phyloP scores from a whole-genome alignment of 2,329 filamentous ascomycete species.

The Xylariaceae sp. region DNA sequence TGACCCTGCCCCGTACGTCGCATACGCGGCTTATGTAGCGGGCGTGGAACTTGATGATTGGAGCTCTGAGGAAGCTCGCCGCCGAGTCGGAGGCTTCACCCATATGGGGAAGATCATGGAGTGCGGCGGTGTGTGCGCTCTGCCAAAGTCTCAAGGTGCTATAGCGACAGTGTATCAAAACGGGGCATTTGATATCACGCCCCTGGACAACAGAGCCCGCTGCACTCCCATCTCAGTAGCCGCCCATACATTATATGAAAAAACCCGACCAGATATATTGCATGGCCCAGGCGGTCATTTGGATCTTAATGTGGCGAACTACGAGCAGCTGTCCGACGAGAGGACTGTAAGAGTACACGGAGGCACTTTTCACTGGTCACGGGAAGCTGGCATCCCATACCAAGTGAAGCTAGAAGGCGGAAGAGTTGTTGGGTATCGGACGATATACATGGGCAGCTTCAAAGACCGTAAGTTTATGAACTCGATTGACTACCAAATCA shows the following conservation, averaged over 20 bases:
- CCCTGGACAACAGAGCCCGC: slow-evolving; percentile 44
- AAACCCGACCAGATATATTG: slow-evolving; percentile 56
- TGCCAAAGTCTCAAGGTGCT: slow-evolving; percentile 52
- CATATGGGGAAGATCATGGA: slow-evolving; percentile 65
- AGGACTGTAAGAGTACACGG: slow-evolving; percentile 49
- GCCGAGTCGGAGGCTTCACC: slow-evolving; percentile 44
- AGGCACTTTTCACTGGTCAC: slow-evolving; percentile 44
- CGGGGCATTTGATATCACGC: slow-evolving; percentile 54
- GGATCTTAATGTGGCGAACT: slow-evolving; percentile 47
- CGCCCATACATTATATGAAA: slow-evolving; percentile 62
- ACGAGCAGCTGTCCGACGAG: slow-evolving; percentile 49
- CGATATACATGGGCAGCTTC: slow-evolving; percentile 53
- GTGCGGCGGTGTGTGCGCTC: slow-evolving; percentile 55
- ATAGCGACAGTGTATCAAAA: slow-evolving; percentile 48
- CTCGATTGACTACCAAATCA: background rate
- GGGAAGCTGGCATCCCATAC: slow-evolving; percentile 42
- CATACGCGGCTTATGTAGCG: slow-evolving; percentile 43
- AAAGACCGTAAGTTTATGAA: slow-evolving; percentile 44
- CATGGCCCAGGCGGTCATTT: slow-evolving; percentile 56
- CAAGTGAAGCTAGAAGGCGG: slow-evolving; percentile 57
- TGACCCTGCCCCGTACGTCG: slow-evolving; percentile 49
- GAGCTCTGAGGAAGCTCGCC: slow-evolving; percentile 15
- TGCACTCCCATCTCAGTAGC: slow-evolving; percentile 58
- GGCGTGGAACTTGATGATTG: slow-evolving; percentile 21
- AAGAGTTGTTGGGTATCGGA: slow-evolving; percentile 48